Conservation (phyloP, 176 grass and related monocot genomes). For the Paspalum vaginatum region DNA sequence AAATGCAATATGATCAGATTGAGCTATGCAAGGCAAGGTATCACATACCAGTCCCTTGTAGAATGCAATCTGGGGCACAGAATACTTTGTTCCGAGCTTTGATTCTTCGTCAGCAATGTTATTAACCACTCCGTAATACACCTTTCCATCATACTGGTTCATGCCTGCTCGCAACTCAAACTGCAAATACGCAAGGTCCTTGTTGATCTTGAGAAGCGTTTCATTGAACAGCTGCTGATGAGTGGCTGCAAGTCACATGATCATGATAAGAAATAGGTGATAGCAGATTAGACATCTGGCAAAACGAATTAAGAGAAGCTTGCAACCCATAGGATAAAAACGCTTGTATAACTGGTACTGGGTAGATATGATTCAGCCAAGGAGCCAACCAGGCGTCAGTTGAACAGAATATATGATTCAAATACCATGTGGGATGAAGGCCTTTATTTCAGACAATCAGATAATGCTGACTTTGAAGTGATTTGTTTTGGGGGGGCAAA, state of each 20-base stretch:
- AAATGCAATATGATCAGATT: background rate
- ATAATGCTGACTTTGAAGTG: background rate
- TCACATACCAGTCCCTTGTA: slow-evolving; percentile 79
- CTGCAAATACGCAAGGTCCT: slow-evolving; percentile 66
- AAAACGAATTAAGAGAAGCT: background rate
- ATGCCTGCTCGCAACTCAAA: slow-evolving; percentile 79
- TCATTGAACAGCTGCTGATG: slow-evolving; percentile 65
- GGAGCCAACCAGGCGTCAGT: background rate
- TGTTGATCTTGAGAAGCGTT: slow-evolving; percentile 74
- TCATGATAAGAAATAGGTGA: slow-evolving; percentile 27
- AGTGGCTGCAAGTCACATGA: slow-evolving; percentile 32
- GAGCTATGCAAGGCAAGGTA: slow-evolving; percentile 11
- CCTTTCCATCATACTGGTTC: slow-evolving; percentile 78
- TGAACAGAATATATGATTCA: background rate
- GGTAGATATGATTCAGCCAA: background rate
- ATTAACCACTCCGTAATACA: slow-evolving; percentile 82
- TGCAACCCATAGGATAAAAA: background rate
- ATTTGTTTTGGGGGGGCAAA: background rate
- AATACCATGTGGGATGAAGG: background rate
- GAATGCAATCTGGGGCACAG: slow-evolving; percentile 78
- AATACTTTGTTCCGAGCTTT: slow-evolving; percentile 80
- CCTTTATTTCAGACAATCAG: background rate
- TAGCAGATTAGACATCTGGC: background rate
- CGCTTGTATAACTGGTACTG: background rate
- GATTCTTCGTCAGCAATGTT: slow-evolving; percentile 77